phyloP scores from a whole-genome alignment of 2,329 filamentous ascomycete genomes.

The Cordyceps militaris region DNA sequence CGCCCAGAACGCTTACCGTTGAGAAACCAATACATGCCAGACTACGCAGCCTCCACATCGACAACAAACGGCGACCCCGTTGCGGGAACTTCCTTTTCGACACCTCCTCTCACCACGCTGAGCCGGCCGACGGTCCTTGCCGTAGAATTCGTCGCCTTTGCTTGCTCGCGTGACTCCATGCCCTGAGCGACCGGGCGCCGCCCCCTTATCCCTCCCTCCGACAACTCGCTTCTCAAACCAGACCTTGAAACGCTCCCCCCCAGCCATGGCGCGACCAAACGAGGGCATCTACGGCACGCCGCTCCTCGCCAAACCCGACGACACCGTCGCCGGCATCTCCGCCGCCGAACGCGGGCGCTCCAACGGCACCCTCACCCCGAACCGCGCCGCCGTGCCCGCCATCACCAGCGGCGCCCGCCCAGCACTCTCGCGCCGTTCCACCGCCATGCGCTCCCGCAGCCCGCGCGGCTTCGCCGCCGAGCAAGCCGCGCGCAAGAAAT shows the following conservation, averaged over 20 bases:
- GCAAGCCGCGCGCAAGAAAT: slow-evolving; percentile 62
- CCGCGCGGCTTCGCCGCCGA: slow-evolving; percentile 44
- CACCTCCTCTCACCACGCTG: not conserved
- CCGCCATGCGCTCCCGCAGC: slow-evolving; percentile 68
- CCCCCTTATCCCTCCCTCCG: not conserved
- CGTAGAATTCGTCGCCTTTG: not conserved
- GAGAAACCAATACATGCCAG: slow-evolving; percentile 7
- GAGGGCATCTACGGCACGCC: slow-evolving; percentile 40
- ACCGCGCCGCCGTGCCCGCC: slow-evolving; percentile 22
- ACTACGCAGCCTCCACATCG: not conserved
- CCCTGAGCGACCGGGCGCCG: not conserved
- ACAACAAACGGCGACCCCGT: not conserved
- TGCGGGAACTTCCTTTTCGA: not conserved
- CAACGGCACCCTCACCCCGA: slow-evolving; percentile 16
- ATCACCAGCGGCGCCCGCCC: slow-evolving; percentile 18
- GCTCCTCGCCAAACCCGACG: slow-evolving; percentile 30
- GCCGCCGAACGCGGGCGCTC: slow-evolving; percentile 22
- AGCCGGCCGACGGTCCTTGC: not conserved
- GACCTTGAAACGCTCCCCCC: not conserved
- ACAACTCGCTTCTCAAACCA: not conserved
- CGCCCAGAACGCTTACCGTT: too few species aligned
- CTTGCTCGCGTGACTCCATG: slow-evolving; percentile 5
- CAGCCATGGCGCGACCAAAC: slow-evolving; percentile 36
- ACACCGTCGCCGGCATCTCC: slow-evolving; percentile 19
- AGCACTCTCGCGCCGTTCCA: slow-evolving; percentile 39